Evolutionary conservation across 2,329 filamentous ascomycete genomes (phyloP).

Genomic region (Monosporascus cannonballus): DNA sequence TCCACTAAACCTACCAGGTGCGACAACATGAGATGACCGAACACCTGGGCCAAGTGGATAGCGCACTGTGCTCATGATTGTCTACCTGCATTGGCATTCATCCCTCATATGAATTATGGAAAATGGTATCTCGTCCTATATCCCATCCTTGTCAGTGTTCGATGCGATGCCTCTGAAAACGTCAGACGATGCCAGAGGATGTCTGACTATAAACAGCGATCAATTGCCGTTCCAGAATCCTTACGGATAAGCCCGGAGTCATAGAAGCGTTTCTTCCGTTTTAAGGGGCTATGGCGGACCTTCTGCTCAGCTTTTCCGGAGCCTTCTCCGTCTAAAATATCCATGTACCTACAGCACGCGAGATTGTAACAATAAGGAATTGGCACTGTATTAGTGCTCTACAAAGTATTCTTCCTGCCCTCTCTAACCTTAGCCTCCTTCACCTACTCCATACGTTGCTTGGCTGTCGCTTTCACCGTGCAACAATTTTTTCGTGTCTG

Average conservation of each 20-base stretch:
- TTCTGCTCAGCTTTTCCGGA: not conserved
- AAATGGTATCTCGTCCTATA: not conserved
- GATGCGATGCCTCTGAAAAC: no score
- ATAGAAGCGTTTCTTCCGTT: not conserved
- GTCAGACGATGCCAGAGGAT: no score
- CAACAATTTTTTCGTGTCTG: not conserved
- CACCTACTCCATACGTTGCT: not conserved
- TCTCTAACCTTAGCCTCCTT: not conserved
- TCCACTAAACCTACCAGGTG: not conserved
- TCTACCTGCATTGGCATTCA: no score
- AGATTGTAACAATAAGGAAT: not conserved
- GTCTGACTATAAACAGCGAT: no score
- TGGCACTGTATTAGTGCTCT: not conserved
- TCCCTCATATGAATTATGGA: no score
- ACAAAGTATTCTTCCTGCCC: not conserved
- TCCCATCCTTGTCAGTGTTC: not conserved
- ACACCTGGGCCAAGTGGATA: not conserved
- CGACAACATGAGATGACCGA: not conserved
- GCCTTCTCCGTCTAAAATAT: not conserved
- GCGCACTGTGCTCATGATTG: not conserved
- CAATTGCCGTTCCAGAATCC: not conserved
- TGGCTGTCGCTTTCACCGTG: not conserved
- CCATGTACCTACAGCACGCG: not conserved
- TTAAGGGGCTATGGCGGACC: not conserved
- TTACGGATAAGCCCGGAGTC: not conserved